Evolutionary conservation across 2,329 filamentous ascomycete species (phyloP), one percentile per base, ranked within the genome.

Genomic region (Aspergillus viridinutans): DNA sequence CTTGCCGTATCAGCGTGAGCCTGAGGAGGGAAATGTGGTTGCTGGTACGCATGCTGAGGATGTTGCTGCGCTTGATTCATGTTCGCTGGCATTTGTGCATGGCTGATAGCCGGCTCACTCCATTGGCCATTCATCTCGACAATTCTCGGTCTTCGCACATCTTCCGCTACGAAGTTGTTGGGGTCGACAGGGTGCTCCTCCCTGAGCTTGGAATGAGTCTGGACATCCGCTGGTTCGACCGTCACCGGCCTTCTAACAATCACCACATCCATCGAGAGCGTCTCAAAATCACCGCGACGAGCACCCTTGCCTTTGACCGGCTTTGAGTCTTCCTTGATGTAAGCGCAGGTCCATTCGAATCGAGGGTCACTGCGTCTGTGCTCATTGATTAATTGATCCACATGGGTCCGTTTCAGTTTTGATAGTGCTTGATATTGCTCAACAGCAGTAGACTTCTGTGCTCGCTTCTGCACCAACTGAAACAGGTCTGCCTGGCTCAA

Each of bases 341-440:
- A 75, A n/a, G 69, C 72, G 50, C 66, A 73, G n/a, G 60, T 69
- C 72, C 74, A 76, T 57, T 72, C 66, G 17, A 71, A 72, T 4
- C 63, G 61, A 17, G 64, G 62, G 32, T 75, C 67, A 17, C 56
- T 59, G 4, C 58, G 57, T 45, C 66, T 68, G 43, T 69, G 67
- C 48, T 73, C 70, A 17, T 69, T 61, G 17, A 77, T 68, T 25
- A 78, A 56, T 20, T 65, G 61, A 23, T 73, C 69, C 43, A 78
- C 68, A 58, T 74, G 73, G 6, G 62, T 57, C 3, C 69, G 68
- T 38, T 69, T 72, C 25, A 60, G 49, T 17, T 61, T 60, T 1
- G 66, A 65, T 3, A 77, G 55, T 1, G 35, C 60, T 23, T 66
- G 63, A 45, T 72, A 74, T 49, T 72, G 67, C 38, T 70, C 63